Percentiles rank a stretch among this genome's conserved stretches.
Evolutionary conservation across 139 green algal genomes (phyloP).

Genomic region (Pleodorina starrii): DNA sequence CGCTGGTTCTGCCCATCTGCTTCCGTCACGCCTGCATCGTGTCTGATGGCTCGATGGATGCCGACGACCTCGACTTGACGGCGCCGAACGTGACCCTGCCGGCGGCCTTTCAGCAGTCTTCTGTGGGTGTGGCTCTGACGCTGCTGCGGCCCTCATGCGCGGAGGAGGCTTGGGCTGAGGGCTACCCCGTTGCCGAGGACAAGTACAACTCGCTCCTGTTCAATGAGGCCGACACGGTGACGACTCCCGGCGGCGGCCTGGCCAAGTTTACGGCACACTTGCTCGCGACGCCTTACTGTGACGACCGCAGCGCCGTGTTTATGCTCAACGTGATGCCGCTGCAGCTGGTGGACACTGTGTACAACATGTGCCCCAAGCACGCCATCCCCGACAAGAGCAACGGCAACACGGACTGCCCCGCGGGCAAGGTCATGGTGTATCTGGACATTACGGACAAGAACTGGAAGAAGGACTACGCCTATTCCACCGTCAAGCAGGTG

Average conservation of each 20-base stretch:
- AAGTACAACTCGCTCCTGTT: constrained; percentile 38
- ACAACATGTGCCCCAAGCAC: constrained; percentile 42
- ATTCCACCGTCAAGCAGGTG: constrained; percentile 40
- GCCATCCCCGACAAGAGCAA: constrained; percentile 30
- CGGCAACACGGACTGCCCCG: constrained; percentile 43
- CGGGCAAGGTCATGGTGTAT: constrained; percentile 35
- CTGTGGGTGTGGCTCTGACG: constrained; percentile 36
- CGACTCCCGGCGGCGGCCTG: constrained; percentile 17
- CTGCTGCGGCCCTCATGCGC: constrained; percentile 16
- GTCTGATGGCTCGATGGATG: background rate
- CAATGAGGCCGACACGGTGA: constrained; percentile 43
- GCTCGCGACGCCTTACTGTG: background rate
- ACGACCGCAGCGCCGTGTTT: constrained; percentile 27
- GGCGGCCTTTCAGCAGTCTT: background rate
- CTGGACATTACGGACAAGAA: constrained; percentile 40
- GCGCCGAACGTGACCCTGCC: background rate
- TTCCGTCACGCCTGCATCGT: constrained; percentile 29
- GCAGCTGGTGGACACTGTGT: constrained; percentile 20
- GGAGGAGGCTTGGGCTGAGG: background rate
- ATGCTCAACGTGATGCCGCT: constrained; percentile 42
- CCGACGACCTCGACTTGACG: background rate
- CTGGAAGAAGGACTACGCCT: constrained; percentile 9
- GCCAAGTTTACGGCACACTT: background rate
- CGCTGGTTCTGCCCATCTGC: constrained; percentile 31
- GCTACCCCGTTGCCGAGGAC: background rate